Conservation (phyloP, 441 rosid genomes). For the Hypseocharis bilobata region DNA sequence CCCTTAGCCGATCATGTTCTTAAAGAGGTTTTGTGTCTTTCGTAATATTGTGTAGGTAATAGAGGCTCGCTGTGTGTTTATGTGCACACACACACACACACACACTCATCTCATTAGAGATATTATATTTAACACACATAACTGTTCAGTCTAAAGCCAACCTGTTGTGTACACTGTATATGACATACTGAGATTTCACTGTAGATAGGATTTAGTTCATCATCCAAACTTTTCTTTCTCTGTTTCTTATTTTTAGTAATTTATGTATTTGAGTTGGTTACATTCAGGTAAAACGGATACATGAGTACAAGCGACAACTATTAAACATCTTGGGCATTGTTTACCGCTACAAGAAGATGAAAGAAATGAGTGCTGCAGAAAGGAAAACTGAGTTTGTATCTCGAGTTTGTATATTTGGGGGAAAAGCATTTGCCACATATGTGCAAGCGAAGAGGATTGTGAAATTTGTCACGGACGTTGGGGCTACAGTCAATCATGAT, state of each 20-base stretch:
- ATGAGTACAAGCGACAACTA: conserved; percentile 87
- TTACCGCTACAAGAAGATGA: conserved; percentile 88
- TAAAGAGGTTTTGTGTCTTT: not conserved
- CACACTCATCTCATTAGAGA: too few relatives aligned
- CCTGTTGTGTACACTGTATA: not conserved
- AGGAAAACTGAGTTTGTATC: conserved; percentile 59
- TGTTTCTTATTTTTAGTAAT: too few relatives aligned
- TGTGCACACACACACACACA: too few relatives aligned
- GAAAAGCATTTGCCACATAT: conserved; percentile 88
- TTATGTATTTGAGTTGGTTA: conserved; percentile 7
- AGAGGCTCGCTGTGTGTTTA: not conserved
- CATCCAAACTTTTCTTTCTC: too few relatives aligned
- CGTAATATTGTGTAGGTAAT: too few relatives aligned
- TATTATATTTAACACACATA: not conserved
- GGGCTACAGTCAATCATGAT: conserved; percentile 71
- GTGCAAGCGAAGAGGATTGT: conserved; percentile 95
- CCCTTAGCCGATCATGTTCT: not conserved
- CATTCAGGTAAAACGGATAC: conserved; percentile 86
- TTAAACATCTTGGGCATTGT: conserved; percentile 81
- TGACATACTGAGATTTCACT: not conserved
- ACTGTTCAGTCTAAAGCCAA: not conserved
- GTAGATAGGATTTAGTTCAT: not conserved
- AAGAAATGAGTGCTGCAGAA: conserved; percentile 70
- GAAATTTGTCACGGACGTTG: conserved; percentile 87
- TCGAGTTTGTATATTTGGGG: conserved; percentile 92